Percentiles rank a stretch among this genome's conserved stretches.
Conservation (phyloP, 2,329 filamentous ascomycete genomes). For the Onygena corvina region DNA sequence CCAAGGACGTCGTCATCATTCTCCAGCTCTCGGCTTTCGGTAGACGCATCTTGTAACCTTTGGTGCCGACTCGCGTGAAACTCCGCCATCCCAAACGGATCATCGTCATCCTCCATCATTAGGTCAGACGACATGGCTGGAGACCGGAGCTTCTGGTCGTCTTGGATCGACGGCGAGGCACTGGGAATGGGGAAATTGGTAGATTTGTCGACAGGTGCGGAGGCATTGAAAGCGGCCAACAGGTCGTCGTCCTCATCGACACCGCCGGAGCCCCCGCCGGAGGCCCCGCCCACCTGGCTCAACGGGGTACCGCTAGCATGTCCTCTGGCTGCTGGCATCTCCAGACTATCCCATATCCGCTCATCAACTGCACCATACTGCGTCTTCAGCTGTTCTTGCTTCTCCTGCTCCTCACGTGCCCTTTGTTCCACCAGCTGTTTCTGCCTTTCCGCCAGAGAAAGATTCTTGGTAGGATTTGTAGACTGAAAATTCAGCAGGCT, state of each 20-base stretch:
- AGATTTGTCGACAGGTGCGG: slow-evolving; percentile 47
- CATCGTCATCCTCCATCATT: slow-evolving; percentile 55
- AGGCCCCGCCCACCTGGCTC: slow-evolving; percentile 33
- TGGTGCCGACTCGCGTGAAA: slow-evolving; percentile 35
- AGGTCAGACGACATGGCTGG: slow-evolving; percentile 13
- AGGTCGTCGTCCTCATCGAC: slow-evolving; percentile 45
- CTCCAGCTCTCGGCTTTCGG: slow-evolving; percentile 27
- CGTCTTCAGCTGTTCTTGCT: slow-evolving; percentile 56
- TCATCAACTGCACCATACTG: slow-evolving; percentile 57
- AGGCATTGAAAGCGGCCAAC: slow-evolving; percentile 49
- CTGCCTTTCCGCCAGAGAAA: slow-evolving; percentile 55
- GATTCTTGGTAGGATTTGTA: slow-evolving; percentile 46
- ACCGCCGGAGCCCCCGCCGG: slow-evolving; percentile 16
- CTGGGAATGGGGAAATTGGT: slow-evolving; percentile 45
- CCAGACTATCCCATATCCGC: slow-evolving; percentile 65
- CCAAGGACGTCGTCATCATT: slow-evolving; percentile 54
- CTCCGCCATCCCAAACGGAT: slow-evolving; percentile 70
- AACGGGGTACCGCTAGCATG: slow-evolving; percentile 8
- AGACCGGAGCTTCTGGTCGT: neutral
- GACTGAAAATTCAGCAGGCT: slow-evolving; percentile 51
- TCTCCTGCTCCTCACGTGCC: slow-evolving; percentile 60
- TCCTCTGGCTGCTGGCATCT: slow-evolving; percentile 35
- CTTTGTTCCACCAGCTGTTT: slow-evolving; percentile 64
- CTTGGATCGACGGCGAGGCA: slow-evolving; percentile 20
- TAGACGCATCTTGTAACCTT: slow-evolving; percentile 35